These are phyloP conservation scores for Capsella rubella DNA, from an alignment of 441 rosid genomes.

Conservation along the genomic window DNA sequence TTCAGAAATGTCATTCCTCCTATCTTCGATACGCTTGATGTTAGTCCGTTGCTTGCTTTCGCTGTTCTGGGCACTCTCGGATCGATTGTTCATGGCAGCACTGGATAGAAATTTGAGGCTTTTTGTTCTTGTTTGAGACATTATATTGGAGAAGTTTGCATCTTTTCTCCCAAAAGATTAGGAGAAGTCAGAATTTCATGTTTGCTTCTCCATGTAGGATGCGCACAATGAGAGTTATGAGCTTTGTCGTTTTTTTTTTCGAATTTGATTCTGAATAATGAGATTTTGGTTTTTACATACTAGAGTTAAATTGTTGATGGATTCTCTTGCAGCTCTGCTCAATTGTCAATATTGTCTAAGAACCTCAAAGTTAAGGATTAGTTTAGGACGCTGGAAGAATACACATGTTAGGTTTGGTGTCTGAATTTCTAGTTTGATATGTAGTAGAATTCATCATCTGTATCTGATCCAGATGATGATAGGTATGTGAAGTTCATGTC, in stretches of 20 bases:
- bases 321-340: neutral
- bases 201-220: neutral
- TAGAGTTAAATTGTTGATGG: neutral
- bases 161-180: neutral
- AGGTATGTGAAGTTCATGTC: neutral
- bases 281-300: neutral
- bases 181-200: neutral
- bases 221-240: neutral
- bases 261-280: conserved; percentile 17
- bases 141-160: neutral
- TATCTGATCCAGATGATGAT: neutral
- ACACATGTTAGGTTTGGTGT: neutral
- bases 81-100: conserved; percentile 59
- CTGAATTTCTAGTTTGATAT: neutral
- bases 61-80: conserved; percentile 74
- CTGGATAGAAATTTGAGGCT: conserved; percentile 34
- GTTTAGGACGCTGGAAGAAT: neutral
- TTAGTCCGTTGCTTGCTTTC: conserved; percentile 84
- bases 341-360: neutral
- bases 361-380: neutral
- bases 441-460: neutral
- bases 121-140: neutral
- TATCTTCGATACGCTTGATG: conserved; percentile 73
- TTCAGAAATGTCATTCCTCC: conserved; percentile 90
- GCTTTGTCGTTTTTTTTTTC: conserved; percentile 5